Evolutionary conservation across 2,329 filamentous ascomycete species (phyloP), one percentile per base, ranked within the genome.

Genomic region (Trichoderma arundinaceum): DNA sequence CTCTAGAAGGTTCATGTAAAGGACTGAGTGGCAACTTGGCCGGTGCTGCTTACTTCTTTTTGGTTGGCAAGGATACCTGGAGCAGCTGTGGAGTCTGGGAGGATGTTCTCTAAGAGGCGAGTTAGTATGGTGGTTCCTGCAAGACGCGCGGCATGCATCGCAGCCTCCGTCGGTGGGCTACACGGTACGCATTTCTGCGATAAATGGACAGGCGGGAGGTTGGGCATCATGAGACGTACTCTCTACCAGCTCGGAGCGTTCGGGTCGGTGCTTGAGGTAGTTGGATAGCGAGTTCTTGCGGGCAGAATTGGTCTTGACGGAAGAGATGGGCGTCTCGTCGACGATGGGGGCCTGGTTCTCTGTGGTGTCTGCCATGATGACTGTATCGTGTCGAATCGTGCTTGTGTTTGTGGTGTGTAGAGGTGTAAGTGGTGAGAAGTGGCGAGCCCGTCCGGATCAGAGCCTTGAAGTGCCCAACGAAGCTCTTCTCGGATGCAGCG

Each of bases 1-100:
- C 8, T 15, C 41, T 9, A 12, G 10, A 33, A 38, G 4, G 28
- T 19, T 35, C n/a, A 38, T 48, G 17, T 12, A 10, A 2, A 1
- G 8, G 2, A 12, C 43, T 9, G 10, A 7, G 33, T 10, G 33
- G 9, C 19, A 10, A 28, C 15, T 9, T 28, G 38, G 13, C 32
- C 19, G 8, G 38, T 39, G 4, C 7, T 49, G 38, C 78, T 74
- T 67, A 84, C 83, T 76, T 96, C 92, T 74, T 86, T 90, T 77
- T 95, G 92, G 68, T 92, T 88, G 64, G 90, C 92, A 74, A 90
- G 88, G 62, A 97, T 82, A 2, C 90, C 86, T 0, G 94, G 93
- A 0, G 93, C 92, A 17, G 90, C 92, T 59, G 79, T 90, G 38
- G 90, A 90, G 64, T 88, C 87, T 32, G 92, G 91, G 32, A 97